phyloP scores from a whole-genome alignment of 1,139 yeast genomes.

The Saccharomyces hybrid region DNA sequence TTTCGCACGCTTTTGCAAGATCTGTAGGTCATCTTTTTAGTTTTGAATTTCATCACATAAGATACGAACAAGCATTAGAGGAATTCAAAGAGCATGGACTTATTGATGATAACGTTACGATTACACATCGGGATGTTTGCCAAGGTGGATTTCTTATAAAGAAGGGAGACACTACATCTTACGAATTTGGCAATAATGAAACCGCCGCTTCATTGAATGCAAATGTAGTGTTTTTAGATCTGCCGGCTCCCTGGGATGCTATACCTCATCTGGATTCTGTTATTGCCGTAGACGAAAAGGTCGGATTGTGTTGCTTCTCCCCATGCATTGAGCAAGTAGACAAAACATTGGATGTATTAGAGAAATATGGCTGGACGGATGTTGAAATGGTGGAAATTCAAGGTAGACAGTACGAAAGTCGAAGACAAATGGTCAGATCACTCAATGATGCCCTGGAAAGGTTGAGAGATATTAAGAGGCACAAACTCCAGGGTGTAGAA shows the following conservation, averaged over 20 bases:
- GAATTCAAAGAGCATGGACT: slow-evolving; percentile 75
- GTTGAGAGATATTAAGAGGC: slow-evolving; percentile 67
- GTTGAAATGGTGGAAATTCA: slow-evolving; percentile 92
- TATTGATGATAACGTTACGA: slow-evolving; percentile 39
- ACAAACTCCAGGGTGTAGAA: slow-evolving; percentile 70
- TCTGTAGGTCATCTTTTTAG: slow-evolving; percentile 74
- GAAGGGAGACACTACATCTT: slow-evolving; percentile 31
- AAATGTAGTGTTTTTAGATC: slow-evolving; percentile 74
- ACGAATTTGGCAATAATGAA: slow-evolving; percentile 18
- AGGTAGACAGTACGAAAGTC: slow-evolving; percentile 82
- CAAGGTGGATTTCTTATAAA: slow-evolving; percentile 66
- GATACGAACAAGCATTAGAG: slow-evolving; percentile 66
- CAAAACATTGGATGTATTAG: slow-evolving; percentile 68
- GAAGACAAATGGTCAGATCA: slow-evolving; percentile 78
- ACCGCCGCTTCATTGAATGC: slow-evolving; percentile 39
- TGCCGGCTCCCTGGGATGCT: slow-evolving; percentile 97
- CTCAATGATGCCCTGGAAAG: slow-evolving; percentile 76
- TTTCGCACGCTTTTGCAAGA: slow-evolving; percentile 88
- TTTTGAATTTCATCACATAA: slow-evolving; percentile 83
- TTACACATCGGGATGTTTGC: slow-evolving; percentile 92
- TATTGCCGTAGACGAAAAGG: slow-evolving; percentile 45
- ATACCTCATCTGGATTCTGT: slow-evolving; percentile 64
- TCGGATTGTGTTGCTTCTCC: slow-evolving; percentile 83
- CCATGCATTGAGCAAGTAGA: slow-evolving; percentile 98
- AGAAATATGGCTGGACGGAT: slow-evolving; percentile 72